Base-by-base conservation (phyloP, 805 yeast genomes). In the Kodamaea nitidulidarum region DNA sequence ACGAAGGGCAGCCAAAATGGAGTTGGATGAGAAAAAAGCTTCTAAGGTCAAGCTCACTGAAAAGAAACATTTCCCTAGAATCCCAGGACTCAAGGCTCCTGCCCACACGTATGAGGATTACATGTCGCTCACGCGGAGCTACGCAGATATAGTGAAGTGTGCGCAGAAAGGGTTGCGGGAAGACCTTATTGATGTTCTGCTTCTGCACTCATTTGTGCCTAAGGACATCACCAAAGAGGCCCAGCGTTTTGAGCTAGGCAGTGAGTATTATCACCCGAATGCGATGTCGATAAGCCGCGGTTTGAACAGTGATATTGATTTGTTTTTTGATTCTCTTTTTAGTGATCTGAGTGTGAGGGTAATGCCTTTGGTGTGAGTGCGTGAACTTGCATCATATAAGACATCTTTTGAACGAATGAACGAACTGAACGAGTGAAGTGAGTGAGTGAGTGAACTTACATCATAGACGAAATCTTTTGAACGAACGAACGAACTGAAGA, bases 201-300 rank as follows among this genome's bases (percentile, higher is more conserved):
- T 58, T 24, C 49, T 42, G 38, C 47, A 52, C 40, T 36, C 43
- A 17, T 46, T 61, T 3, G 34, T 61, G 2, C 51, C 56, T 21
- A 61, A 61, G 35, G 57, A 58, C 32, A 12, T 60, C 8, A 51
- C 43, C 3, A 24, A 40, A 10, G 66, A 61, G 38, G 30, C 32
- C 11, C 39, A 45, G 16, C 32, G 53, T 15, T 60, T 59, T 25
- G 38, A 42, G 28, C 28, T 55, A 7, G 42, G 43, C 4, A 31
- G 34, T 12, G 43, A 40, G 4, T 43, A 7, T 17, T 44, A 42
- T 14, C 39, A 15, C 18, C 15, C 21, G 26, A 40, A 32, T 15
- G 38, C 35, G 18, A 10, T 17, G 25, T 9, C 32, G 6, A 32
- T 38, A 15, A 15, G 27, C 9, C 17, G 36, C 14, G 15, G 14